Evolutionary conservation across 192 early-diverging fungal genomes (phyloP), one percentile per base, ranked within the genome.

Genomic region (Backusella sp.): DNA sequence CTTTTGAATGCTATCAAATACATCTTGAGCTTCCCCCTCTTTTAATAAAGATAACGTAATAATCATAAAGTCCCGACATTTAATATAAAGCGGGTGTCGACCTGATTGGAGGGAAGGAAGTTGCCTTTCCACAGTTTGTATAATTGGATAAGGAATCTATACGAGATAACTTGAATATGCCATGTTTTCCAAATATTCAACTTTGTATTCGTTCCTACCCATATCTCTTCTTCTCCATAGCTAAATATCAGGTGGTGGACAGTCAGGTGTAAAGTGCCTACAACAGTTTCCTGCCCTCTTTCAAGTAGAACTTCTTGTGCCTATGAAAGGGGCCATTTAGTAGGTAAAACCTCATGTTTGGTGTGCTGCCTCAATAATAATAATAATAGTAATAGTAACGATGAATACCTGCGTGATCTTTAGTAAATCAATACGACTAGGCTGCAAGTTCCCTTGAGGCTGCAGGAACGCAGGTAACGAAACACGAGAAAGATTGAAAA

Each of bases 51-150:
- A 85, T 56, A 98, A 77, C 7, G 87, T 90, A 52, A 97, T 71
- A 82, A 89, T 89, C 76, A 91, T 52, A 84, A 98, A 98, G 78
- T 97, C 89, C 53, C 94, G 91, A 82, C 95, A 94, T 30, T 88
- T 85, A 39, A 98, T 90, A 53, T 83, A 62, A 11, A 90, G 77
- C 21, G 88, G 87, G 75, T 85, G 86, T 35, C 73, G 72, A 41
- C 73, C 77, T 49, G 78, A 76, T 36, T 84, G 76, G 4, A 80
- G 44, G 2, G 81, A 84, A 71, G 82, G 85, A 5, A 89, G 87
- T n/a, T 90, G 78, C 71, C 91, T 87, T 74, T 94, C 91, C 4
- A 96, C 91, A 21, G 92, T 91, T 78, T 94, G 93, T 28, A 98
- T 92, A 49, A 93, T 88, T 19, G 96, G 92, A 77, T 96, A 97